These are phyloP conservation scores for Onygenales sp. DNA, from an alignment of 2,329 filamentous ascomycete genomes.

Conservation along the genomic window DNA sequence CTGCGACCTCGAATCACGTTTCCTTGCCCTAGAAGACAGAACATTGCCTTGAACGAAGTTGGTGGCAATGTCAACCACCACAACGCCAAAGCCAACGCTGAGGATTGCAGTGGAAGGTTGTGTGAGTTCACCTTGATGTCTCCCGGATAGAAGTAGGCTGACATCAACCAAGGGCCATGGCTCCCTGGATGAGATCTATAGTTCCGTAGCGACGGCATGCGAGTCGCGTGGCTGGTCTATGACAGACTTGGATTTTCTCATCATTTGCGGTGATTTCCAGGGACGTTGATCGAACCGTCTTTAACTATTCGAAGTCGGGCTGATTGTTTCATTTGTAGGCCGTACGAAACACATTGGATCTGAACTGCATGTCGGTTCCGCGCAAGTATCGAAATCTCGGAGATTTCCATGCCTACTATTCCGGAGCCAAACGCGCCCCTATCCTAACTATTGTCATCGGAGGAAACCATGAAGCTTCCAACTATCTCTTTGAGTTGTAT, in stretches of 20 bases:
- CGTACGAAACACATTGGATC: conserved; percentile 76
- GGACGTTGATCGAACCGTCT: background rate
- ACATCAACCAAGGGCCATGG: conserved; percentile 65
- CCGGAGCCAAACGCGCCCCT: conserved; percentile 63
- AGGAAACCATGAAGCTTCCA: conserved; percentile 91
- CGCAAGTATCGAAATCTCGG: conserved; percentile 76
- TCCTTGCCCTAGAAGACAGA: too few relatives aligned
- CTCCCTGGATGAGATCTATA: conserved; percentile 82
- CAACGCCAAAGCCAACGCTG: background rate
- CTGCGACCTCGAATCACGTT: too few relatives aligned
- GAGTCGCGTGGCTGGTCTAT: conserved; percentile 57
- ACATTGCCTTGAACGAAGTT: background rate
- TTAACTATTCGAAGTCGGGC: background rate
- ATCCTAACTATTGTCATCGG: conserved; percentile 86
- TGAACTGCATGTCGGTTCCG: conserved; percentile 82
- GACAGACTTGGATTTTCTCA: conserved; percentile 70
- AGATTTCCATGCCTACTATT: conserved; percentile 92
- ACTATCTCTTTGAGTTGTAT: conserved; percentile 82
- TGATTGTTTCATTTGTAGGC: conserved; percentile 33
- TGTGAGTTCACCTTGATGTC: background rate
- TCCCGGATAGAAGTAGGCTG: background rate
- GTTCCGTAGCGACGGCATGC: conserved; percentile 60
- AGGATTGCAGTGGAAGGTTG: conserved; percentile 1
- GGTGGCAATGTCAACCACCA: background rate
- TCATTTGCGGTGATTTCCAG: conserved; percentile 93